phyloP scores from a whole-genome alignment of 139 green algal genomes.

The Monoraphidium neglectum region DNA sequence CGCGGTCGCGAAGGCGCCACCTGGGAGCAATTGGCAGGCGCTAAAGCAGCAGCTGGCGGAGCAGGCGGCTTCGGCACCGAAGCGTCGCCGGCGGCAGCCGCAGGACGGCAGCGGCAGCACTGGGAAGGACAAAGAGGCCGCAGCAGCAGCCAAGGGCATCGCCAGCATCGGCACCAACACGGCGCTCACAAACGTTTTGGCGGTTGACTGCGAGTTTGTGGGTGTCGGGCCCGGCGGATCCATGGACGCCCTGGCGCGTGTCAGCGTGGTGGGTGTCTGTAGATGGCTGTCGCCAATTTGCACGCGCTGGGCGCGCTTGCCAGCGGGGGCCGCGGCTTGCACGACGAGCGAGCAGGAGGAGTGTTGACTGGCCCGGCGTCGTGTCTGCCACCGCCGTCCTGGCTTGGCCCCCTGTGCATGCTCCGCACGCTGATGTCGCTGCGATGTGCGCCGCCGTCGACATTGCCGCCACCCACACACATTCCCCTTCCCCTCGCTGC shows the following conservation, averaged over 20 bases:
- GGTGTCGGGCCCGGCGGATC: constrained; percentile 73
- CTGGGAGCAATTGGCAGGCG: constrained; percentile 36
- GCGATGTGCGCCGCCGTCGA: too few species aligned
- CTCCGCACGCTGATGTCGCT: too few species aligned
- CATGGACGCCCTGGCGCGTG: constrained; percentile 69
- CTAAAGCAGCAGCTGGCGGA: constrained; percentile 22
- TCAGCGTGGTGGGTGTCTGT: constrained; percentile 52
- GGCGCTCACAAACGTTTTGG: constrained; percentile 59
- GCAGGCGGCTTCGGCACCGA: background rate
- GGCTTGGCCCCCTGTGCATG: too few species aligned
- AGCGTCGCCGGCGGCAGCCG: background rate
- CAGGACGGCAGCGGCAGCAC: background rate
- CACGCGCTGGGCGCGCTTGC: too few species aligned
- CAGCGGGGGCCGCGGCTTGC: too few species aligned
- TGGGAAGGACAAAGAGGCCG: background rate
- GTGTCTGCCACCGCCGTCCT: too few species aligned
- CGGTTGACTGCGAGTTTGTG: constrained; percentile 98
- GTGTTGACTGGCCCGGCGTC: too few species aligned
- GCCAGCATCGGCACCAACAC: constrained; percentile 8
- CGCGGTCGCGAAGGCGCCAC: background rate
- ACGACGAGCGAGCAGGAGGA: background rate
- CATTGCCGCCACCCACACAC: too few species aligned
- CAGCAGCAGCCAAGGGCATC: background rate
- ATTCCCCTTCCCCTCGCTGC: too few species aligned
- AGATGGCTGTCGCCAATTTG: too few species aligned